Base-by-base conservation (phyloP, 768 basidiomycete species). In the Postia placenta region DNA sequence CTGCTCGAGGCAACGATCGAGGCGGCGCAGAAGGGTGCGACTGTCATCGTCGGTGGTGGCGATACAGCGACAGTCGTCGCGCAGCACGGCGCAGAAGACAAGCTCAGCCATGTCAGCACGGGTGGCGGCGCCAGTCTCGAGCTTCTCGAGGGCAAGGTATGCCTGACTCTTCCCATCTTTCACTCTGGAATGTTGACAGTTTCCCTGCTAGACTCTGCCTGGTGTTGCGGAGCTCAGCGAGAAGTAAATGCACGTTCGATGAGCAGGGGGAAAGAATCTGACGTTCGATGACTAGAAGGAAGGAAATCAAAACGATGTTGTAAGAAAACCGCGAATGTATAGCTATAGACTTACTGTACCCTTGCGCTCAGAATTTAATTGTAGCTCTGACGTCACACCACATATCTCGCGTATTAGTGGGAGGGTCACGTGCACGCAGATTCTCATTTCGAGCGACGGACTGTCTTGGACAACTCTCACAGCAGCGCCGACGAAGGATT, bases 41-140 rank as follows among this genome's bases (percentile, higher is more conserved):
- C 85, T 5, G 95, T 99, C 54, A 97, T 99, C 59, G 85, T 98
- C 49, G 95, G 95, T 47, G 93, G 92, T 57, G 92, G 92, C 54
- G 92, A 94, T 66, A 95, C 92, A 36, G 95, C 95, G n/a, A 97
- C 95, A 4, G 78, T 97, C 28, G 93, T 85, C 47, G 93, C 89
- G n/a, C 82, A 94, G 56, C 79, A 86, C 63, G 74, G 72, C 11
- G 82, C 82, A 15, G 95, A 99, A 67, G 83, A 86, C 58, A 83
- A 91, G 66, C 74, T 99, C 55, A 93, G 88, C 68, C 95, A 99
- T 69, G 92, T 99, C 60, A 92, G 88, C 66, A 99, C 95, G 30
- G 95, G 95, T 54, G 95, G 89, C 40, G 91, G 91, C 45, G 92
- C 92, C 25, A 88, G 86, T 64, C 80, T 99, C 51, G 95, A 99